Evolutionary conservation across 352 stramenopile genomes (phyloP).

Genomic region (Globisporangium apiculatum): DNA sequence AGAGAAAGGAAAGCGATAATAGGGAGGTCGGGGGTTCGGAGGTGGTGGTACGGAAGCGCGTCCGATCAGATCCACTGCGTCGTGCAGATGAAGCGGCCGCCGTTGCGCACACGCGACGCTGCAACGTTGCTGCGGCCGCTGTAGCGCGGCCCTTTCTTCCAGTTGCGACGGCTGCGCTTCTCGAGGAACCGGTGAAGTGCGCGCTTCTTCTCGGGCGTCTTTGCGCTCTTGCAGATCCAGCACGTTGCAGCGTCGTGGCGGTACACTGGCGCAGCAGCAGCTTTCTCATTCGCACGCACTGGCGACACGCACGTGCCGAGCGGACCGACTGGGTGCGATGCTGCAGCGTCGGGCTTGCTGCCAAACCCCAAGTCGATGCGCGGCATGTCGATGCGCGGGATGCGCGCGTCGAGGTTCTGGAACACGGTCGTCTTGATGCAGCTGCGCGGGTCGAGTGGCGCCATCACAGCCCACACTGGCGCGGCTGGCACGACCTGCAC

Average conservation of each 20-base stretch:
- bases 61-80: slow-evolving; percentile 65
- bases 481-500: slow-evolving; percentile 42
- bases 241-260: slow-evolving; percentile 65
- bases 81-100: slow-evolving; percentile 76
- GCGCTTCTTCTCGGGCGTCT: slow-evolving; percentile 75
- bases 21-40: background rate
- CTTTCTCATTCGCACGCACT: slow-evolving; percentile 42
- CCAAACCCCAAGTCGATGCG: slow-evolving; percentile 62
- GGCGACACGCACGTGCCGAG: slow-evolving; percentile 28
- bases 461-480: slow-evolving; percentile 42
- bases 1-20: background rate
- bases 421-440: slow-evolving; percentile 75
- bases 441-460: slow-evolving; percentile 65
- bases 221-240: slow-evolving; percentile 86
- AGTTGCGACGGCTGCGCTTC: slow-evolving; percentile 78
- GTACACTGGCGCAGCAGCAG: slow-evolving; percentile 27
- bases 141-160: slow-evolving; percentile 79
- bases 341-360: slow-evolving; percentile 13
- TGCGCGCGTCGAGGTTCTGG: slow-evolving; percentile 70
- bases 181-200: slow-evolving; percentile 77
- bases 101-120: slow-evolving; percentile 72
- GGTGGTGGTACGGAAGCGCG: background rate
- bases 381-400: slow-evolving; percentile 54
- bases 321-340: slow-evolving; percentile 1
- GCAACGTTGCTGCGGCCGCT: slow-evolving; percentile 71